Evolutionary conservation across 192 early-diverging fungal species (phyloP), one percentile per base, ranked within the genome.

Genomic region (Cladochytrium replicatum): DNA sequence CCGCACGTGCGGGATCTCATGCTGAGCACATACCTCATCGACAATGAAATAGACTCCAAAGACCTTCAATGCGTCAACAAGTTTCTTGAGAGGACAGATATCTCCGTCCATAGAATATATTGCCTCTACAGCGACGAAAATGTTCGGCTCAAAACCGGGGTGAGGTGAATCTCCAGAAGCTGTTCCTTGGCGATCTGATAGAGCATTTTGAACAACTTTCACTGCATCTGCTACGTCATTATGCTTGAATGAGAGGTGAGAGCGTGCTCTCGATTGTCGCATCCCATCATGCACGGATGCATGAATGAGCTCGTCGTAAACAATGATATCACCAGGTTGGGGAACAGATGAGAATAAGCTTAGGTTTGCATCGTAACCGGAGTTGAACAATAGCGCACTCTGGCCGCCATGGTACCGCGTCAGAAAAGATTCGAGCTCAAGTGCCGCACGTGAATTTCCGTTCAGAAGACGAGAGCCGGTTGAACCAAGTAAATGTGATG

Each of bases 51-150:
- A 66, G 0, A 77, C 74, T 32, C 77, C 78, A 7, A 63, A 68
- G 42, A 55, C 31, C 23, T 64, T 54, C 25, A 78, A 32, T 0
- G 79, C 32, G 22, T 61, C 50, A 0, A 83, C 74, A 17, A 90
- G 79, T 19, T 87, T 80, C 17, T 22, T 41, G 15, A 90, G 53
- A 0, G 83, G 83, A 6, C 84, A 77, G 4, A 74, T 55, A 58
- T 86, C 82, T 0, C 88, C 88, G 62, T 90, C 88, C 88, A 90
- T 90, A 0, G 80, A 83, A 57, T 90, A 90, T 7, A 88, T 67
- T 4, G 78, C 63, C 62, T 88, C 86, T 4, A 88, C 79, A 1
- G 81, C 79, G 5, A 90, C 68, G 72, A 87, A 75, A 15, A 85
- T 67, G 31, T 75, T 78, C 17, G 60, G n/a, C n/a, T 66, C 22